Conservation (phyloP, 2,329 filamentous ascomycete genomes). For the Raffaelea ambrosiae region DNA sequence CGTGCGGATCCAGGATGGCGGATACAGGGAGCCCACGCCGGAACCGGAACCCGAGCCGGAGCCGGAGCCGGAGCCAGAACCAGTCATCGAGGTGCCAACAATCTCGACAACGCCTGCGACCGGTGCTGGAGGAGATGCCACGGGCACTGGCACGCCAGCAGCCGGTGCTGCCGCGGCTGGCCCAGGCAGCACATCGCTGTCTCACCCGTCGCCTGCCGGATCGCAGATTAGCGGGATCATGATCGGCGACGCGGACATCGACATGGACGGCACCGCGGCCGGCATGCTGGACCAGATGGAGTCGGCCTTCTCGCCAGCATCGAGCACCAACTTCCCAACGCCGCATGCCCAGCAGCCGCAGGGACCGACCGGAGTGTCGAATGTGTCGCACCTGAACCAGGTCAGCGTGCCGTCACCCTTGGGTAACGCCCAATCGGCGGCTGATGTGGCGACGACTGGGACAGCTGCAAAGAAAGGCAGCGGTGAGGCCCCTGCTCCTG, state of each 20-base stretch:
- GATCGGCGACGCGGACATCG: conserved; percentile 52
- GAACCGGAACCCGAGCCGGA: conserved; percentile 27
- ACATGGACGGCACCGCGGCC: conserved; percentile 57
- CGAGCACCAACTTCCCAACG: conserved; percentile 52
- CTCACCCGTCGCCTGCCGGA: conserved; percentile 44
- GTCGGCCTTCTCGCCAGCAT: conserved; percentile 48
- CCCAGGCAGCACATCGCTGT: conserved; percentile 26
- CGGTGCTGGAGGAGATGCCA: conserved; percentile 13
- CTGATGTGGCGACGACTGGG: conserved; percentile 10
- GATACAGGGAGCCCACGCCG: conserved; percentile 55
- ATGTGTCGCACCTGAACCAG: conserved; percentile 35
- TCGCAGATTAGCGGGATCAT: conserved; percentile 48
- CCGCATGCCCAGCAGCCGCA: conserved; percentile 16
- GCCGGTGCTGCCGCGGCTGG: conserved; percentile 1
- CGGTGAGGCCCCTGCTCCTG: background rate
- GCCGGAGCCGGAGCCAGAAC: conserved; percentile 18
- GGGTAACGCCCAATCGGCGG: conserved; percentile 16
- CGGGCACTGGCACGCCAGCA: conserved; percentile 4
- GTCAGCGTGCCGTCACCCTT: conserved; percentile 41
- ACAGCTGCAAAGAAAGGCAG: conserved; percentile 19
- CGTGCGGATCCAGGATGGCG: conserved; percentile 68
- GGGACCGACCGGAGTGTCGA: conserved; percentile 35
- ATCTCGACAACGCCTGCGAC: conserved; percentile 5
- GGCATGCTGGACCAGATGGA: conserved; percentile 63
- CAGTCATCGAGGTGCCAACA: conserved; percentile 15